phyloP scores from a whole-genome alignment of 2,329 filamentous ascomycete genomes.

The Camillea tinctor region DNA sequence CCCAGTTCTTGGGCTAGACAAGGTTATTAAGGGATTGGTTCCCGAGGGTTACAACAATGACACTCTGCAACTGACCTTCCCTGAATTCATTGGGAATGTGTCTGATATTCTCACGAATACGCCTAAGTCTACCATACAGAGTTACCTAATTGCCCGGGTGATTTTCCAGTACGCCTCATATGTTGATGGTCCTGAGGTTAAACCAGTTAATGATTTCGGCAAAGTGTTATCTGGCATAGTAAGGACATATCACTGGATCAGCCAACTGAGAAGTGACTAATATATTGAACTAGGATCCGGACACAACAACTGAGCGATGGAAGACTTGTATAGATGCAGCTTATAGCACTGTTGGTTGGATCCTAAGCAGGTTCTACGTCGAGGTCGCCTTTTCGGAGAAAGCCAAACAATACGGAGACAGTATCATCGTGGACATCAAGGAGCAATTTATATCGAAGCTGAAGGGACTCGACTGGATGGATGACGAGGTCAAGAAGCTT shows the following conservation, averaged over 20 bases:
- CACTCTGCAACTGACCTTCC: conserved; percentile 58
- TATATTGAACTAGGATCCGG: conserved; percentile 45
- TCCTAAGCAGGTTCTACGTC: conserved; percentile 69
- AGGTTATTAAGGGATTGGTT: conserved; percentile 51
- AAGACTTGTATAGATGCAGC: conserved; percentile 60
- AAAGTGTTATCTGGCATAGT: conserved; percentile 60
- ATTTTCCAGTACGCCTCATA: conserved; percentile 59
- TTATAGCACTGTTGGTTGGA: conserved; percentile 62
- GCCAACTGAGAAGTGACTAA: neutral
- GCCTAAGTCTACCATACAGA: conserved; percentile 53
- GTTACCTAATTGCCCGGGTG: conserved; percentile 67
- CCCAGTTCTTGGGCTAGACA: conserved; percentile 54
- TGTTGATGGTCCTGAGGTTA: conserved; percentile 59
- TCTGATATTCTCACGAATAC: conserved; percentile 54
- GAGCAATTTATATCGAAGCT: conserved; percentile 55
- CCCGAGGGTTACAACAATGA: conserved; percentile 50
- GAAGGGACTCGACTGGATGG: conserved; percentile 51
- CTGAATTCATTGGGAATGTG: conserved; percentile 59
- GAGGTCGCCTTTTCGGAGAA: conserved; percentile 66
- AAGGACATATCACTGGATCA: conserved; percentile 11
- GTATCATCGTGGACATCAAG: conserved; percentile 71
- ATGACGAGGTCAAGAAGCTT: conserved; percentile 58
- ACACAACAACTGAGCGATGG: conserved; percentile 64
- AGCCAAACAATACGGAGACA: conserved; percentile 65
- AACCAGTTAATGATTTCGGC: conserved; percentile 58